Evolutionary conservation across 2,329 filamentous ascomycete genomes (phyloP).

Genomic region (Thielaviopsis ethacetica): DNA sequence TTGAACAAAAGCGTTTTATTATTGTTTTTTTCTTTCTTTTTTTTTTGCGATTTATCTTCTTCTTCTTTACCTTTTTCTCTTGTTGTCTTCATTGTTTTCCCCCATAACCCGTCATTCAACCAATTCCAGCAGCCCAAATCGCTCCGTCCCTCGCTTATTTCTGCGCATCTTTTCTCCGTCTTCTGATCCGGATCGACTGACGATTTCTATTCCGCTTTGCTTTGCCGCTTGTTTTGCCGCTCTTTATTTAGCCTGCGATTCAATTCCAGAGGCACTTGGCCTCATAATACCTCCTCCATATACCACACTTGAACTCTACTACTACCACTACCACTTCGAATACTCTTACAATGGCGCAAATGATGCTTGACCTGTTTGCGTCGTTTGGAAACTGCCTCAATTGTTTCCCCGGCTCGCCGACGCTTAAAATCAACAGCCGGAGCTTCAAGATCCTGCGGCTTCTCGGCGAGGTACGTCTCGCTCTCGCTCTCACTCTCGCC

Average conservation of each 20-base stretch:
- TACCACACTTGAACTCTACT: not conserved
- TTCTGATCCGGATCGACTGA: not conserved
- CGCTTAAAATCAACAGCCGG: slow-evolving; percentile 84
- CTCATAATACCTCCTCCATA: not conserved
- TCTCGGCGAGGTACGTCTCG: slow-evolving; percentile 58
- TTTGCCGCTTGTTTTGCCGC: no score
- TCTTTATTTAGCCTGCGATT: no score
- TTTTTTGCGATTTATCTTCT: no score
- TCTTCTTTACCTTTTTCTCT: not conserved
- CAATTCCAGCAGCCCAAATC: no score
- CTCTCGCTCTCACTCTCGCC: slow-evolving; percentile 1
- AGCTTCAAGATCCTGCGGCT: slow-evolving; percentile 93
- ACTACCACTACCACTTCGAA: no score
- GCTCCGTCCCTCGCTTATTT: no score
- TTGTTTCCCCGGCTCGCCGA: slow-evolving; percentile 88
- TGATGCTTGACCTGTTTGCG: slow-evolving; percentile 77
- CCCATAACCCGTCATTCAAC: not conserved
- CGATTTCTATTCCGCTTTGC: no score
- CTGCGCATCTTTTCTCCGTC: not conserved
- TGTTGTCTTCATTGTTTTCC: not conserved
- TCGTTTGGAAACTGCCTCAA: slow-evolving; percentile 89
- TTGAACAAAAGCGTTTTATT: no score
- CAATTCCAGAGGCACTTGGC: not conserved
- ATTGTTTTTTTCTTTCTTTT: no score
- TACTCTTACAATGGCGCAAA: slow-evolving; percentile 49